Evolutionary conservation across 768 basidiomycete genomes (phyloP).

Genomic region (Lyophyllum semitale): DNA sequence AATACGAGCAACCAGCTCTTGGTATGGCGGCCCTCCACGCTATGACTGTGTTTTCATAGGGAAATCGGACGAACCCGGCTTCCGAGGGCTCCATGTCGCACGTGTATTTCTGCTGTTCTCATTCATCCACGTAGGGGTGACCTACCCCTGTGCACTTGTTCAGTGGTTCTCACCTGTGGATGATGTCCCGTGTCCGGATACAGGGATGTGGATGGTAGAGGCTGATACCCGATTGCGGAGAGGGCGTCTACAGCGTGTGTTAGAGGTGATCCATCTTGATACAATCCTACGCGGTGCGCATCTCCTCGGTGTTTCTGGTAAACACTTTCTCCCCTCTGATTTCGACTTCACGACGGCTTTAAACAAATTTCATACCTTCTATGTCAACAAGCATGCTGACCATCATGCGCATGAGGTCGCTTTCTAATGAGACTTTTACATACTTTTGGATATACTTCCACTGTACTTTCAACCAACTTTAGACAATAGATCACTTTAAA

Average conservation of each 20-base stretch:
- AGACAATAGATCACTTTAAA: too few relatives aligned
- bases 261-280: conserved; percentile 27
- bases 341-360: conserved; percentile 11
- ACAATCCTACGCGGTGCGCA: conserved; percentile 28
- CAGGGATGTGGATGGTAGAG: conserved; percentile 32
- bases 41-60: too few relatives aligned
- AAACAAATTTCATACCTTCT: conserved; percentile 17
- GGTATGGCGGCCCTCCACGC: conserved; percentile 21
- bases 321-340: conserved; percentile 15
- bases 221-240: conserved; percentile 19
- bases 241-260: neutral
- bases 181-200: too few relatives aligned
- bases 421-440: too few relatives aligned
- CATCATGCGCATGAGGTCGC: too few relatives aligned
- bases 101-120: neutral
- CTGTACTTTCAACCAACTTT: too few relatives aligned
- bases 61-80: neutral
- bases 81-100: conserved; percentile 4
- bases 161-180: too few relatives aligned
- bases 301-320: conserved; percentile 27
- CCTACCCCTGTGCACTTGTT: too few relatives aligned
- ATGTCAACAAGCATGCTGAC: too few relatives aligned
- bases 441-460: too few relatives aligned
- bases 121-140: neutral
- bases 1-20: conserved; percentile 27